phyloP scores from a whole-genome alignment of 495 filamentous ascomycete species.

The Penicillium arizonense region DNA sequence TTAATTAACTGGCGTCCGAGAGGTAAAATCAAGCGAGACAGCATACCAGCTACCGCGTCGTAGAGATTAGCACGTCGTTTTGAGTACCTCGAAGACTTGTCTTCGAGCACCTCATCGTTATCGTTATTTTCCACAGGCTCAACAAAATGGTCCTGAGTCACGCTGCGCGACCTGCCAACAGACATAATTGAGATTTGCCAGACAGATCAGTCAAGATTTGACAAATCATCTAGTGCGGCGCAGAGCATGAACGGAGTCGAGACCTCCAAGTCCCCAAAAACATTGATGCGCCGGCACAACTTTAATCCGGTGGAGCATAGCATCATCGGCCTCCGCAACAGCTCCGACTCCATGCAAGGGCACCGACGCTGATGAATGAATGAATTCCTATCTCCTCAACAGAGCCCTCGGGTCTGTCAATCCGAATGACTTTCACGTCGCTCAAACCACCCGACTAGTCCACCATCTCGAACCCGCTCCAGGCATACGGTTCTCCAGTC shows the following conservation, averaged over 20 bases:
- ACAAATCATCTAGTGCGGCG: background rate
- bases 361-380: constrained; percentile 50
- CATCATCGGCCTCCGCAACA: background rate
- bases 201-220: background rate
- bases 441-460: constrained; percentile 60
- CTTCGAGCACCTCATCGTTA: background rate
- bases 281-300: constrained; percentile 23
- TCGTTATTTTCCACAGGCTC: constrained; percentile 9
- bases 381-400: constrained; percentile 78
- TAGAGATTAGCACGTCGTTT: constrained; percentile 58
- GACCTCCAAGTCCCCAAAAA: background rate
- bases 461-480: constrained; percentile 60
- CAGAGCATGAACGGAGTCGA: background rate
- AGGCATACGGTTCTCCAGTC: constrained; percentile 65
- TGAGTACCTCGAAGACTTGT: constrained; percentile 9
- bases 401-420: constrained; percentile 63
- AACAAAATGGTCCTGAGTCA: constrained; percentile 21
- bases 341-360: background rate
- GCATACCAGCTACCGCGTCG: constrained; percentile 74
- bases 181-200: constrained; percentile 19
- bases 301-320: constrained; percentile 26
- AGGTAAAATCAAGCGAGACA: background rate
- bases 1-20: background rate
- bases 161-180: constrained; percentile 16
- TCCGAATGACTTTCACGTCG: constrained; percentile 59